Conservation (phyloP, 78 protist genomes). For the Planoprotostelium fungivorum region DNA sequence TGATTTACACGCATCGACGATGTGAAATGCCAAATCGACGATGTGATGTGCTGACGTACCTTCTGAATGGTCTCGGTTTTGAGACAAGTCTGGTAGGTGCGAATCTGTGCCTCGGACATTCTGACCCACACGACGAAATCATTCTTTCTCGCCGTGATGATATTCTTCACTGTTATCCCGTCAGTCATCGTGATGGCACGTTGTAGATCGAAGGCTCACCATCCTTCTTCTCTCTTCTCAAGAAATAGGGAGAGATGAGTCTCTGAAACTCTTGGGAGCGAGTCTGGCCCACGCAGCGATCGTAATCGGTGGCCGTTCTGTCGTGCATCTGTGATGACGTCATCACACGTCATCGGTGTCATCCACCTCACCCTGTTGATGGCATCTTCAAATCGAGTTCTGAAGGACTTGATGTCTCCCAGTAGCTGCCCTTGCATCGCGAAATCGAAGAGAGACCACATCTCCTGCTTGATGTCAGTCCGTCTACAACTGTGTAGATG, state of each 20-base stretch:
- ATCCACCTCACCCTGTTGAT: conserved; percentile 9
- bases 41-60: background rate
- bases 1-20: background rate
- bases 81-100: conserved; percentile 42
- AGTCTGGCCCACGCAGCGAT: background rate
- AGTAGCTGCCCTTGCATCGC: conserved; percentile 36
- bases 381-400: conserved; percentile 9
- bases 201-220: background rate
- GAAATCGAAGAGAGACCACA: conserved; percentile 77
- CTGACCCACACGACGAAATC: conserved; percentile 71
- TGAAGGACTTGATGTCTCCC: conserved; percentile 38
- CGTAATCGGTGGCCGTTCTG: background rate
- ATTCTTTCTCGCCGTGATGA: conserved; percentile 38
- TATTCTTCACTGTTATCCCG: background rate
- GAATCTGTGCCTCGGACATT: conserved; percentile 45
- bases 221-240: conserved; percentile 71
- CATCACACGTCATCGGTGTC: background rate
- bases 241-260: conserved; percentile 59
- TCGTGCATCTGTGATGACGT: conserved; percentile 1
- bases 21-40: background rate
- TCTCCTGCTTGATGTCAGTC: conserved; percentile 31
- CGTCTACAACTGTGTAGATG: background rate
- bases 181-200: background rate
- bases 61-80: conserved; percentile 9
- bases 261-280: background rate